Percentiles rank a stretch among this genome's conserved stretches.
Evolutionary conservation across 169 alveolate genomes (phyloP).

Genomic region (Plasmodium coatneyi): DNA sequence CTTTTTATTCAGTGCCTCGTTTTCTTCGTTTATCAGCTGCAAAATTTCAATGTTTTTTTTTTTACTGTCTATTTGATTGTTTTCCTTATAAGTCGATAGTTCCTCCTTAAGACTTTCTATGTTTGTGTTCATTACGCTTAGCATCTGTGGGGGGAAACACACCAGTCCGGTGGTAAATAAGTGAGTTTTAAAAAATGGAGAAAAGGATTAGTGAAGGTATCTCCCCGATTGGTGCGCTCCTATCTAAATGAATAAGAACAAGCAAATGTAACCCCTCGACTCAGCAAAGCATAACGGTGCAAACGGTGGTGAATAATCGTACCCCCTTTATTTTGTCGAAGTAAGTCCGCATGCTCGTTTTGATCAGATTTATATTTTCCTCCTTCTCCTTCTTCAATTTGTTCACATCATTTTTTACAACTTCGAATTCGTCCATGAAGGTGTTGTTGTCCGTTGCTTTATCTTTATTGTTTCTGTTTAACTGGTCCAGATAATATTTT

Average conservation of each 20-base stretch:
- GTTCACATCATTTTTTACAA: slow-evolving; percentile 25
- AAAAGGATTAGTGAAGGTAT: not conserved
- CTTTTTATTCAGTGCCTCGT: slow-evolving; percentile 40
- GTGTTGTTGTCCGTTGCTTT: slow-evolving; percentile 27
- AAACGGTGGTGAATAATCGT: not conserved
- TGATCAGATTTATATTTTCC: slow-evolving; percentile 50
- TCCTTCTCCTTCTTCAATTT: slow-evolving; percentile 65
- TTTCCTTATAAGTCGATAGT: slow-evolving; percentile 46
- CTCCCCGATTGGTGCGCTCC: not conserved
- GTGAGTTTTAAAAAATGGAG: not conserved
- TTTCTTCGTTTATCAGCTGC: slow-evolving; percentile 65
- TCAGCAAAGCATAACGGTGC: not conserved
- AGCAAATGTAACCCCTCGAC: not conserved
- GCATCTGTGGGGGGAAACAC: slow-evolving; percentile 13
- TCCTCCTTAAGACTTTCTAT: slow-evolving; percentile 49
- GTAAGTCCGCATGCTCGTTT: slow-evolving; percentile 56
- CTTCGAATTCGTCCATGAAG: slow-evolving; percentile 18
- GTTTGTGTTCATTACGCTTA: slow-evolving; percentile 47
- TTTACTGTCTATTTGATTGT: slow-evolving; percentile 51
- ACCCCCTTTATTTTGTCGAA: slow-evolving; percentile 57
- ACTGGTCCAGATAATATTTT: slow-evolving; percentile 66
- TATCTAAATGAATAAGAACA: not conserved
- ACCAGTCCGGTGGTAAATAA: not conserved
- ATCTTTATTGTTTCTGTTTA: slow-evolving; percentile 51
- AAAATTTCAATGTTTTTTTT: slow-evolving; percentile 62